A percentile compares a stretch with the other conserved stretches of the same genome.
These are phyloP conservation scores for Theobroma cacao DNA, from an alignment of 345 rosid species.

Conservation along the genomic window DNA sequence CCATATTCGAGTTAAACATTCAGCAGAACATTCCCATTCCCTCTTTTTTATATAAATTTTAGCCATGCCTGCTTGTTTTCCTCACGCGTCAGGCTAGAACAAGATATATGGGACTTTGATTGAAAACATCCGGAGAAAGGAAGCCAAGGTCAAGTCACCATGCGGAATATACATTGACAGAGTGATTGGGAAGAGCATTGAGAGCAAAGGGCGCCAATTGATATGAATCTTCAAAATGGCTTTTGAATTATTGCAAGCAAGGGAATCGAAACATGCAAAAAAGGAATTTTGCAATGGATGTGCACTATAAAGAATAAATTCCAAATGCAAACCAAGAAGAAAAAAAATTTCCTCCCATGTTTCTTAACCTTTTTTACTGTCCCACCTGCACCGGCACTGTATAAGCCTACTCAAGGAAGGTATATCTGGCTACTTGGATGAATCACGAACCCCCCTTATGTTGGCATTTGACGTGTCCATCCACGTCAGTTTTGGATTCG, in stretches of 20 bases:
- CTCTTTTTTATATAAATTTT: background rate
- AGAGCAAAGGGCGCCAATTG: conserved; percentile 16
- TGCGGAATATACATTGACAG: conserved; percentile 19
- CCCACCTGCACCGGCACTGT: conserved; percentile 33
- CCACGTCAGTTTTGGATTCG: conserved; percentile 8
- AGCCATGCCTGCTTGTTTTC: background rate
- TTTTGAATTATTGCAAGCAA: conserved; percentile 69
- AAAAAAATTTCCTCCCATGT: background rate
- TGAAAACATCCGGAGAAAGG: background rate
- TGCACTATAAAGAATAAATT: conserved; percentile 63
- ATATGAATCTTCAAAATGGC: conserved; percentile 49
- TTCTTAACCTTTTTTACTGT: conserved; percentile 32
- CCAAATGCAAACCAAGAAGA: conserved; percentile 31
- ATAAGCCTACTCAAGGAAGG: conserved; percentile 51
- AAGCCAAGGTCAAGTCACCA: conserved; percentile 6
- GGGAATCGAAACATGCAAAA: conserved; percentile 41
- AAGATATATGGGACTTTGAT: background rate
- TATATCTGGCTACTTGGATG: conserved; percentile 29
- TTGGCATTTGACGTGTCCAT: background rate
- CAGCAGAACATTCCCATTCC: conserved; percentile 33
- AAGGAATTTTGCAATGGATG: conserved; percentile 46
- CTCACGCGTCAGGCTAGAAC: background rate
- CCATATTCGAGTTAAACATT: conserved; percentile 21
- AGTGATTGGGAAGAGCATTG: conserved; percentile 14
- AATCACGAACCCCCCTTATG: background rate